Conservation (phyloP, 116 monocot species). For the Trichopus zeylanicus region DNA sequence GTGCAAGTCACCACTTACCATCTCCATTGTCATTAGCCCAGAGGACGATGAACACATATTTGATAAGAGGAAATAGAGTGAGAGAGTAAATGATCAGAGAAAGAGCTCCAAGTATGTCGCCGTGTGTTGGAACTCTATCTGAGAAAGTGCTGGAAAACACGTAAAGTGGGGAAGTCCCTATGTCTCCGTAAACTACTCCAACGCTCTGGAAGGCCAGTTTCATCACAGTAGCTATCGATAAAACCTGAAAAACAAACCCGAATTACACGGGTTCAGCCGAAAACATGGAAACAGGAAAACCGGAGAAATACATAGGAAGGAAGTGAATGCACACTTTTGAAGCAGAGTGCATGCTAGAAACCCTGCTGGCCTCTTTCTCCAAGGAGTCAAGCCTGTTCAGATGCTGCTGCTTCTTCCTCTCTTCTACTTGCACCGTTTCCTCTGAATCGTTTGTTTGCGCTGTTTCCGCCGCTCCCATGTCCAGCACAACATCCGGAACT, state of each 20-base stretch:
- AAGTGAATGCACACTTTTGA: slow-evolving; percentile 16
- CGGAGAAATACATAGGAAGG: background rate
- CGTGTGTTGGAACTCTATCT: slow-evolving; percentile 7
- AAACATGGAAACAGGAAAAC: background rate
- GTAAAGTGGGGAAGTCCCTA: slow-evolving; percentile 63
- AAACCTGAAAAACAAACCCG: slow-evolving; percentile 3
- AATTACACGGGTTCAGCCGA: background rate
- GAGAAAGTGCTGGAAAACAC: slow-evolving; percentile 56
- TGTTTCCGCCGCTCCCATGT: slow-evolving; percentile 5
- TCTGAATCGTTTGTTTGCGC: background rate
- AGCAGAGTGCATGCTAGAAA: slow-evolving; percentile 15
- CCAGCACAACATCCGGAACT: slow-evolving; percentile 4
- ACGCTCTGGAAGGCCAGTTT: slow-evolving; percentile 63
- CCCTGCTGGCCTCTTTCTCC: slow-evolving; percentile 21
- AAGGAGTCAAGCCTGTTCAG: slow-evolving; percentile 24
- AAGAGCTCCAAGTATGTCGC: slow-evolving; percentile 47
- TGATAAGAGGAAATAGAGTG: slow-evolving; percentile 55
- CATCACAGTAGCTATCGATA: slow-evolving; percentile 25
- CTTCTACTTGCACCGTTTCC: slow-evolving; percentile 1
- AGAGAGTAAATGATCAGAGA: slow-evolving; percentile 56
- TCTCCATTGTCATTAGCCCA: slow-evolving; percentile 63
- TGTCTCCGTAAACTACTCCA: slow-evolving; percentile 61
- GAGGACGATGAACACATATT: slow-evolving; percentile 67
- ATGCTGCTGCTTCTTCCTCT: background rate
- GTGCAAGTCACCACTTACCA: slow-evolving; percentile 5